Percentiles rank a stretch among this genome's conserved stretches.
Evolutionary conservation across 495 filamentous ascomycete genomes (phyloP).

Genomic region (Clavariopsis aquatica): DNA sequence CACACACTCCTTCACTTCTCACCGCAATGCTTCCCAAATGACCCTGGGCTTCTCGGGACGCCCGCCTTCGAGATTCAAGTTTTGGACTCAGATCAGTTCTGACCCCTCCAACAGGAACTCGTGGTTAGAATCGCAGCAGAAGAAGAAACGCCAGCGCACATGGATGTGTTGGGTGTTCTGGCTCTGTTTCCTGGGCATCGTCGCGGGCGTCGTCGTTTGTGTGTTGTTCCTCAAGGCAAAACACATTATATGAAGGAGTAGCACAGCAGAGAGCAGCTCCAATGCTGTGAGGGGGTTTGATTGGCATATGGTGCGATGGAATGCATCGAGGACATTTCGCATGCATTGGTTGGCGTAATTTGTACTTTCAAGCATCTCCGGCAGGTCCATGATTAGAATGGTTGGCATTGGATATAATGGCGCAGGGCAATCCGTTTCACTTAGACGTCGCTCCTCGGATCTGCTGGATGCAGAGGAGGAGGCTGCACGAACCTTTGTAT

Average conservation of each 20-base stretch:
- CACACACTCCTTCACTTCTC: conserved; percentile 7
- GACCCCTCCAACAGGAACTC: conserved; percentile 43
- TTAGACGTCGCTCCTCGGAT: background rate
- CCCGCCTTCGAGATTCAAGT: conserved; percentile 25
- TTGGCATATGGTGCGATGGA: background rate
- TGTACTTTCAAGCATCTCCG: background rate
- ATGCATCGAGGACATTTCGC: background rate
- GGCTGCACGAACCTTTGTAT: background rate
- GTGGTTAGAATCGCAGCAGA: conserved; percentile 47
- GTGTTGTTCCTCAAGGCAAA: conserved; percentile 43
- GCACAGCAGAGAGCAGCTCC: background rate
- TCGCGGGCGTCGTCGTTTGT: conserved; percentile 45
- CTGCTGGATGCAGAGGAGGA: background rate
- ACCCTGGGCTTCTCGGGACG: conserved; percentile 15
- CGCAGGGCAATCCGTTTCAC: background rate
- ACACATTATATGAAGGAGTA: conserved; percentile 31
- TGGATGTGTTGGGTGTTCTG: conserved; percentile 49
- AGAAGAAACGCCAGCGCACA: conserved; percentile 42
- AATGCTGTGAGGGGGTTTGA: background rate
- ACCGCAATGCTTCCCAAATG: conserved; percentile 22
- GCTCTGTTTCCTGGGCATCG: conserved; percentile 43
- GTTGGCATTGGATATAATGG: background rate
- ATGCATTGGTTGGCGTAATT: background rate
- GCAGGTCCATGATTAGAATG: background rate
- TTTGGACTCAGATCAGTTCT: conserved; percentile 27